These are phyloP conservation scores for Penicillium macrosclerotiorum DNA, from an alignment of 495 filamentous ascomycete genomes.

Conservation along the genomic window DNA sequence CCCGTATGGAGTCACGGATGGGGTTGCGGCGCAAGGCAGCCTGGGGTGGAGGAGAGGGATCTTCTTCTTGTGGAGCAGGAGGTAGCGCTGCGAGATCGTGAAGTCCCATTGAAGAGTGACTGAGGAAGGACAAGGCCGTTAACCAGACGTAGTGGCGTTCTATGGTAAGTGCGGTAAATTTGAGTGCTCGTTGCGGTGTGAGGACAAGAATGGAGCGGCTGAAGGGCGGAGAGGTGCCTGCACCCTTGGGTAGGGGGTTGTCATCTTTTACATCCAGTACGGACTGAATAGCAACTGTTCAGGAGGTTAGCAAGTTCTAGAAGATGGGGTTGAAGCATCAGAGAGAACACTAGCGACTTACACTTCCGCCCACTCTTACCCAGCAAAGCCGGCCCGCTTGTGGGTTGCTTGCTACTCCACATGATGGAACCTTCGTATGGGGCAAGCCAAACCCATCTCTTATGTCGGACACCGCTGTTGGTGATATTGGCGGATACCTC, in stretches of 20 bases:
- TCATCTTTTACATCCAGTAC: conserved; percentile 96
- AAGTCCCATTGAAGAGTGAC: conserved; percentile 74
- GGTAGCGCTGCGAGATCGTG: conserved; percentile 61
- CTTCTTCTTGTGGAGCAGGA: conserved; percentile 52
- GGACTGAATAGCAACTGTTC: conserved; percentile 85
- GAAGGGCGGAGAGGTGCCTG: conserved; percentile 58
- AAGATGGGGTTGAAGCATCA: background rate
- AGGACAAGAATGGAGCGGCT: conserved; percentile 94
- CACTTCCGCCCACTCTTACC: conserved; percentile 95
- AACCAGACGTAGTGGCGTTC: conserved; percentile 97
- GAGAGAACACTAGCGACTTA: conserved; percentile 48
- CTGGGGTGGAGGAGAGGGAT: conserved; percentile 30
- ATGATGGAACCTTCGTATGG: conserved; percentile 94
- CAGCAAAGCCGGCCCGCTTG: conserved; percentile 79
- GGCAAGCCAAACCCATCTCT: conserved; percentile 97
- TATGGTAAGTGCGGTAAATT: conserved; percentile 80
- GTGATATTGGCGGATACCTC: conserved; percentile 55
- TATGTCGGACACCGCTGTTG: conserved; percentile 69
- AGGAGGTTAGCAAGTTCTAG: conserved; percentile 11
- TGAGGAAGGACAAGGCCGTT: conserved; percentile 88
- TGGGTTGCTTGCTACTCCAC: conserved; percentile 98
- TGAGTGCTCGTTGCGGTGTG: conserved; percentile 89
- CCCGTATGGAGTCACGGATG: conserved; percentile 85
- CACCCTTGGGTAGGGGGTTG: conserved; percentile 77
- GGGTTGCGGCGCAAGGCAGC: conserved; percentile 56